Evolutionary conservation across 2,329 filamentous ascomycete species (phyloP).

Genomic region (Ciborinia camelliae): DNA sequence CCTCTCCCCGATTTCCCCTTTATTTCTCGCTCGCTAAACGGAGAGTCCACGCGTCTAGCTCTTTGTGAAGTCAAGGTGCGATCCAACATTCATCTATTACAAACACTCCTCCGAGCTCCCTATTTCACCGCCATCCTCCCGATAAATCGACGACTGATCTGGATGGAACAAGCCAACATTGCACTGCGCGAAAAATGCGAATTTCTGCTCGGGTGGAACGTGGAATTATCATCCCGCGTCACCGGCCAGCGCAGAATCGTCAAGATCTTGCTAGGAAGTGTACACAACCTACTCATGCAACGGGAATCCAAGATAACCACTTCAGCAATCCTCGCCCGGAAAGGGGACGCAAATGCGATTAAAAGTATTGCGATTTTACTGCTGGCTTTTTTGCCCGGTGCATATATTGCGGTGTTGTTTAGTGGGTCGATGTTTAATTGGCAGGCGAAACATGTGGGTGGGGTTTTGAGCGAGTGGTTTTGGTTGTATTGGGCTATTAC

Average conservation of each 20-base stretch:
- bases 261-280: background rate
- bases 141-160: background rate
- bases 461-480: constrained; percentile 9
- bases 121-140: background rate
- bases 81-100: constrained; percentile 6
- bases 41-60: constrained; percentile 5
- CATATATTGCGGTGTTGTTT: constrained; percentile 1
- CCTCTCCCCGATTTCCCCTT: background rate
- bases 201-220: constrained; percentile 5
- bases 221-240: background rate
- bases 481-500: constrained; percentile 14
- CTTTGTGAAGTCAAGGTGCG: constrained; percentile 4
- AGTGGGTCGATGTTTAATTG: constrained; percentile 14
- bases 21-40: constrained; percentile 1
- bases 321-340: background rate
- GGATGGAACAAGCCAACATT: constrained; percentile 8
- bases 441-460: background rate
- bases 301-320: constrained; percentile 5
- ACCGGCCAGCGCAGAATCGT: constrained; percentile 7
- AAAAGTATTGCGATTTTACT: background rate
- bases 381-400: background rate
- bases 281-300: background rate
- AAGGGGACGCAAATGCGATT: background rate
- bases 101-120: background rate
- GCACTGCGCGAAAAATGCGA: constrained; percentile 6